Base-by-base conservation (phyloP, 495 filamentous ascomycete genomes). In the Hypoxylon rickii region DNA sequence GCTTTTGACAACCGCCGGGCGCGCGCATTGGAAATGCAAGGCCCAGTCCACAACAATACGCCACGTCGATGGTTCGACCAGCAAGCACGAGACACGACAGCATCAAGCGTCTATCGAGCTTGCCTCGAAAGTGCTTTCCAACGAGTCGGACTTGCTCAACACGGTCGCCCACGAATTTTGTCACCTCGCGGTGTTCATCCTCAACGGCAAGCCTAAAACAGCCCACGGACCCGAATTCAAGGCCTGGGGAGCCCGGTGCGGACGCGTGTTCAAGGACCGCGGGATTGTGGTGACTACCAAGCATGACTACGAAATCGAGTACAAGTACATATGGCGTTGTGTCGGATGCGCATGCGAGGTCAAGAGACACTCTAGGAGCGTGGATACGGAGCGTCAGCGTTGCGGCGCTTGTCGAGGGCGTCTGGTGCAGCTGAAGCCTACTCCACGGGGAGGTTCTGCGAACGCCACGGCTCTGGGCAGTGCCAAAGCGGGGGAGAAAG, bases 91-190 rank as follows among this genome's bases (percentile, higher is more conserved):
- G 11, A 40, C 43, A 18, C 57, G 75, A 51, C 75, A 77, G 22
- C 89, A 96, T 66, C 67, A 86, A 59, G 90, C 89, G 5, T 81
- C 71, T 8, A 97, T 98, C 66, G 92, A 97, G 60, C 82, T 98
- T 3, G 88, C 93, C 0, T 83, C 88, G 46, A 92, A 91, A 52
- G 87, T 98, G 40, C 89, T 97, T 45, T 79, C 86, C 67, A 82
- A 86, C 66, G 81, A 88, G 49, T 76, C 89, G 37, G 84, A 91
- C 16, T 78, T 98, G 16, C 76, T 92, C 40, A 96, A 96, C 69
- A 89, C 89, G 0, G 64, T 97, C 16, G 90, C 92, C 2, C 94
- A 98, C 70, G 94, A 98, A 58, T 98, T 91, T 76, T 97, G 93
- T 71, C 94, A 98, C 67, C 77, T 97, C 1, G 86, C 89, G 22